These are phyloP conservation scores for Sporisorium iseilematis-ciliati DNA, from an alignment of 1,284 basidiomycete genomes.

Conservation along the genomic window DNA sequence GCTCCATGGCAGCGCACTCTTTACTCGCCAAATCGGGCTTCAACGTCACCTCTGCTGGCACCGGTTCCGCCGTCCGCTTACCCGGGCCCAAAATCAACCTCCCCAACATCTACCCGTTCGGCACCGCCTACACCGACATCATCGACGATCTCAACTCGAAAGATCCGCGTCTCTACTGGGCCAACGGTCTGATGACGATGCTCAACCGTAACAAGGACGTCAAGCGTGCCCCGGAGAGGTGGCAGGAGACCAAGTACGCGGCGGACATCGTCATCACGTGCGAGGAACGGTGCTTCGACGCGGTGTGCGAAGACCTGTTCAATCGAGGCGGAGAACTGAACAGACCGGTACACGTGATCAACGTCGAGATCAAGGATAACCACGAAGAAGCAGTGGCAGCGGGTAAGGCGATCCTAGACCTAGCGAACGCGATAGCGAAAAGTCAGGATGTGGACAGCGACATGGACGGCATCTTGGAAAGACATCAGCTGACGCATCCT, in stretches of 20 bases:
- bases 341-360: slow-evolving; percentile 94
- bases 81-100: slow-evolving; percentile 97
- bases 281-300: slow-evolving; percentile 98
- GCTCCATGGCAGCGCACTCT: slow-evolving; percentile 98
- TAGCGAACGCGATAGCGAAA: slow-evolving; percentile 81
- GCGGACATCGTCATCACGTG: slow-evolving; percentile 98
- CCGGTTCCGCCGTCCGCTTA: slow-evolving; percentile 94
- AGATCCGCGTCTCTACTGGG: slow-evolving; percentile 86
- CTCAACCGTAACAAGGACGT: slow-evolving; percentile 93
- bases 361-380: slow-evolving; percentile 99
- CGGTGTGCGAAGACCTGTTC: slow-evolving; percentile 96
- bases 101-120: slow-evolving; percentile 96
- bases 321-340: slow-evolving; percentile 90
- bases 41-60: slow-evolving; percentile 92
- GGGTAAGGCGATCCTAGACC: slow-evolving; percentile 91
- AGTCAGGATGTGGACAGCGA: slow-evolving; percentile 84
- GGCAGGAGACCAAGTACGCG: slow-evolving; percentile 89
- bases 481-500: slow-evolving; percentile 88
- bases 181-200: slow-evolving; percentile 97
- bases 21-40: slow-evolving; percentile 87
- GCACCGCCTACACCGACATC: slow-evolving; percentile 97
- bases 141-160: slow-evolving; percentile 91
- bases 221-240: slow-evolving; percentile 93
- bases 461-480: slow-evolving; percentile 85
- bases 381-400: slow-evolving; percentile 97